Evolutionary conservation across 441 rosid genomes (phyloP).

Genomic region (Brassica hybrid): DNA sequence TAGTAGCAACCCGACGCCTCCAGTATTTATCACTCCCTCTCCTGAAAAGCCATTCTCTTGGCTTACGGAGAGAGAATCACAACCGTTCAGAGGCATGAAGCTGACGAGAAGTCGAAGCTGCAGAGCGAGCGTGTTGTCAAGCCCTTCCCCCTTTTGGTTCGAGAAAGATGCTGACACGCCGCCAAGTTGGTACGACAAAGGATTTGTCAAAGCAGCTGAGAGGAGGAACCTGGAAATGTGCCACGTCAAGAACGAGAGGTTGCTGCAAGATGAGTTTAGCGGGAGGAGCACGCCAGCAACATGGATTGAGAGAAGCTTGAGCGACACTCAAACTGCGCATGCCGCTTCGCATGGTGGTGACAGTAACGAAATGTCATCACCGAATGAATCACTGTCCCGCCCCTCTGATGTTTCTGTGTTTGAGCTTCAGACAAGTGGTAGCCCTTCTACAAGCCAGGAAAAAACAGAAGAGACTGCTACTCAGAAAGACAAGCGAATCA

Average conservation of each 20-base stretch:
- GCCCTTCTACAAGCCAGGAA: constrained; percentile 17
- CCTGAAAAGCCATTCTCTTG: constrained; percentile 50
- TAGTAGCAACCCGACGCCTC: constrained; percentile 5
- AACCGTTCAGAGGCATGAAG: constrained; percentile 50
- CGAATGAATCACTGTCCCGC: constrained; percentile 47
- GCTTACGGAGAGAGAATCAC: constrained; percentile 49
- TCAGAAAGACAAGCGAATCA: constrained; percentile 43
- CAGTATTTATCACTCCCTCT: constrained; percentile 32
- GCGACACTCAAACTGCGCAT: constrained; percentile 18
- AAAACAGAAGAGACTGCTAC: constrained; percentile 34
- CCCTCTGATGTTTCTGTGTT: constrained; percentile 36
- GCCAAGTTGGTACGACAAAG: constrained; percentile 50
- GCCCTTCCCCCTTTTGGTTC: constrained; percentile 39
- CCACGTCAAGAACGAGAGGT: constrained; percentile 33
- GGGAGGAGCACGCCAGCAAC: constrained; percentile 24
- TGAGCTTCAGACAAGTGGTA: constrained; percentile 45
- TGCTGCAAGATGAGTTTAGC: constrained; percentile 41
- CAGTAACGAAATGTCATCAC: constrained; percentile 41
- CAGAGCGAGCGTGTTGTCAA: constrained; percentile 50
- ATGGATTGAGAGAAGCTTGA: constrained; percentile 24
- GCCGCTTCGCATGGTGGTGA: constrained; percentile 26
- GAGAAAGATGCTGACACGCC: constrained; percentile 50
- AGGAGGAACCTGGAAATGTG: constrained; percentile 41
- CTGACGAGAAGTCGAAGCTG: constrained; percentile 73
- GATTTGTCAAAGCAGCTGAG: constrained; percentile 47